Base-by-base conservation (phyloP, 2,329 filamentous ascomycete species). In the Cylindrodendrum hubeiense region DNA sequence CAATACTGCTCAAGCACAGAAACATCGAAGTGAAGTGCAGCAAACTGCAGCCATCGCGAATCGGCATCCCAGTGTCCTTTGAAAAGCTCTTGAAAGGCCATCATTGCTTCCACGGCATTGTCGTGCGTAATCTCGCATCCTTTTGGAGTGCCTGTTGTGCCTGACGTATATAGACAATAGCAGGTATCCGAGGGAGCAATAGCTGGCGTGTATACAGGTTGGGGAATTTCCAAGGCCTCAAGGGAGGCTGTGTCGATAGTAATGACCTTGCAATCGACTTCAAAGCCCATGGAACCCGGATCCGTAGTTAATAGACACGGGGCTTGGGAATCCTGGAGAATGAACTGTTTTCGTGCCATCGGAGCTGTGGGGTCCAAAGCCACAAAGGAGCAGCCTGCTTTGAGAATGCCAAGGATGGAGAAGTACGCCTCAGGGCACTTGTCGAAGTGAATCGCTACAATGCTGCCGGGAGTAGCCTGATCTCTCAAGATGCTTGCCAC, bases 1-100 rank as follows among this genome's bases (percentile, higher is more conserved):
- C 94, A 98, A 77, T 95, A 98, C 74, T 97, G 95, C 75, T 98
- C 95, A 0, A 98, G 85, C 0, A 98, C 92, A 2, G 93, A 96
- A 4, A 98, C 95, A 73, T 98, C 95, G 66, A 98, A 98, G 78
- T 97, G 95, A 61, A 97, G 93, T 0, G 94, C 95, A 1, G 95
- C 95, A 75, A 98, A 98, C 75, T 98, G 95, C 1, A 98, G 84
- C 91, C 94, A 98, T 63, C 92, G 89, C 0, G 94, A 97, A 0
- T 86, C 76, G 0, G 83, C 73, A 43, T 91, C 86, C 93, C 94
- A 97, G 72, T 93, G 91, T 0, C 86, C 89, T 5, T 80, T 79
- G 75, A 98, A 97, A 0, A 98, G 84, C 30, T 89, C 83, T 72
- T 93, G 90, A 77, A 98, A 98, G 0, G 94, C 90, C 58, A 95